These are phyloP conservation scores for Chalciporus chontae DNA, from an alignment of 768 basidiomycete genomes.

Conservation along the genomic window DNA sequence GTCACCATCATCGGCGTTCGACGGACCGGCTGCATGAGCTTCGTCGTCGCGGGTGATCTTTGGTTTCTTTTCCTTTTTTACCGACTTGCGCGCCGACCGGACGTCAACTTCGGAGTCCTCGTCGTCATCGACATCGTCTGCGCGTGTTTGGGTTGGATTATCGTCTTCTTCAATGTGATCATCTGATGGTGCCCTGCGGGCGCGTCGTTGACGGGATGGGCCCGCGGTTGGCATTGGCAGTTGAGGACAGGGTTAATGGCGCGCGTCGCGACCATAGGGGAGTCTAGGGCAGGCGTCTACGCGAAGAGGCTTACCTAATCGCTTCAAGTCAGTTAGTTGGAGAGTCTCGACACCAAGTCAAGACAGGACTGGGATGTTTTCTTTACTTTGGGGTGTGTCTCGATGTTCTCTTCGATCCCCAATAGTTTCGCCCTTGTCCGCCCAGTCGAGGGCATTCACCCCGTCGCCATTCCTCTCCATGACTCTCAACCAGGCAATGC, in stretches of 20 bases:
- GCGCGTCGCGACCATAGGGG: slow-evolving; percentile 22
- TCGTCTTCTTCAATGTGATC: slow-evolving; percentile 61
- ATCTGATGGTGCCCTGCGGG: slow-evolving; percentile 46
- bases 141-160: slow-evolving; percentile 33
- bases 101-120: slow-evolving; percentile 38
- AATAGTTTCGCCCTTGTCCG: not conserved
- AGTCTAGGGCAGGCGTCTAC: slow-evolving; percentile 30
- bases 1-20: slow-evolving; percentile 33
- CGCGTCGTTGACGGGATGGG: slow-evolving; percentile 38
- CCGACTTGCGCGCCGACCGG: slow-evolving; percentile 33
- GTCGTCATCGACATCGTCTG: slow-evolving; percentile 40
- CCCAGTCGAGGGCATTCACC: slow-evolving; percentile 55
- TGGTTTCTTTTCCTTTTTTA: slow-evolving; percentile 32
- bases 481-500: slow-evolving; percentile 88
- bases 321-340: too few relatives aligned
- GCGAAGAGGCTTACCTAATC: slow-evolving; percentile 18
- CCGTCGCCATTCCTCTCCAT: slow-evolving; percentile 51
- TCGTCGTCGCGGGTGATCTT: slow-evolving; percentile 21
- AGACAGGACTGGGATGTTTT: slow-evolving; percentile 19
- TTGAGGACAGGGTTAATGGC: not conserved
- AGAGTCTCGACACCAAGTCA: too few relatives aligned
- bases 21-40: slow-evolving; percentile 21
- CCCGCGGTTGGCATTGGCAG: slow-evolving; percentile 32
- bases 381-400: slow-evolving; percentile 17
- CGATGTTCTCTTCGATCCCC: slow-evolving; percentile 15